Base-by-base conservation (phyloP, 768 basidiomycete species). In the Trametopsis cervina region DNA sequence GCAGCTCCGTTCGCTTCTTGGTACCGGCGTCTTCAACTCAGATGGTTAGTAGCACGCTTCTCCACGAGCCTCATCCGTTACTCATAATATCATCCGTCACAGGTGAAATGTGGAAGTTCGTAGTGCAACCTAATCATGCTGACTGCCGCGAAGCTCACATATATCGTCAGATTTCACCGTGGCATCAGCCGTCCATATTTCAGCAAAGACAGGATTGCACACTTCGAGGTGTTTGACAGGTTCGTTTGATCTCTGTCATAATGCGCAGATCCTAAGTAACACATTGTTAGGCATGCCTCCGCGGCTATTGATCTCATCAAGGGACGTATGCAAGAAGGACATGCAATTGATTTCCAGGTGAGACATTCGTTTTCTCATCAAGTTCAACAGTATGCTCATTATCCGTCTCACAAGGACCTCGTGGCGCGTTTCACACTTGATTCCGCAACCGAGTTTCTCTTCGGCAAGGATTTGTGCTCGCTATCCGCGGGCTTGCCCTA, bases 81-180 rank as follows among this genome's bases (percentile, higher is more conserved):
- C n/a, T n/a, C n/a, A n/a, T n/a, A n/a, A n/a, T n/a, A n/a, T n/a
- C n/a, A n/a, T n/a, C n/a, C n/a, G n/a, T 35, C 11, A 43, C 35
- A 81, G 81, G 81, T n/a, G 78, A 83, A 1, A 70, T 77, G 63
- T 86, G 85, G 85, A 86, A 80, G 80, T 83, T 55, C 37, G 63
- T 52, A n/a, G n/a, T n/a, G n/a, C n/a, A n/a, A n/a, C n/a, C n/a
- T n/a, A n/a, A n/a, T n/a, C n/a, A n/a, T n/a, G n/a, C n/a, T n/a
- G n/a, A n/a, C n/a, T n/a, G n/a, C n/a, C n/a, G n/a, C n/a, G n/a
- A n/a, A n/a, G n/a, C n/a, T n/a, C n/a, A n/a, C n/a, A n/a, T n/a
- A n/a, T n/a, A n/a, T 15, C 40, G 23, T 24, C 23, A 79, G 82
- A 57, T 75, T 83, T 55, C 83, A 85, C 59, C 77, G 83, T 9